Base-by-base conservation (phyloP, 2,329 filamentous ascomycete species). In the Epichloe elymi region DNA sequence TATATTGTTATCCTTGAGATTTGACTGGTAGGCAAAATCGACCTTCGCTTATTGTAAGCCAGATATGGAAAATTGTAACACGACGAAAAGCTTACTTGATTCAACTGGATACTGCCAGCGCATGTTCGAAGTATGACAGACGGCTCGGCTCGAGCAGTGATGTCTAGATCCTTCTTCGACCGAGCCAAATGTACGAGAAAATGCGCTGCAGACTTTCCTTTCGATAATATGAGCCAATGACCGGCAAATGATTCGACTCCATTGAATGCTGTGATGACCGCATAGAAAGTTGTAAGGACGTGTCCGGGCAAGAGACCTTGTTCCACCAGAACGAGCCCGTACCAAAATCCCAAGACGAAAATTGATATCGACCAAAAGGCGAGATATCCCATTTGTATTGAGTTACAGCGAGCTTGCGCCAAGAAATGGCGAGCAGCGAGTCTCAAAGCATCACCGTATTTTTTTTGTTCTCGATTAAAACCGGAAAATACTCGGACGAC, bases 281-380 rank as follows among this genome's bases (percentile, higher is more conserved):
- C 80, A 71, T 93, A 95, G 57, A 97, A 96, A 0, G 88, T 86
- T 0, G 87, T 93, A 43, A 96, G 66, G 3, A 95, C 79, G 51
- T 83, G 72, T 0, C 83, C 86, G 0, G 87, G 70, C 11, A 71
- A 73, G 12, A 79, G 68, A 1, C 80, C 80, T 1, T 75, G 67
- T 10, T 74, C 71, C 10, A 93, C 81, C 2, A 95, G 74, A 1
- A 78, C 70, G 30, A 84, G 78, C 0, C 89, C 90, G 58, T 90
- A 95, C 80, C 87, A 95, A 61, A 97, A 96, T 0, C 89, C 90
- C 52, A 89, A 78, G 0, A 94, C 83, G 57, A 97, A 96, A 63
- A 96, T 82, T 2, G 74, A 74, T 3, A 88, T 76, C 33, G 85
- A 82, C 70, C 89, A 82, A 57, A 94, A 79, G 45, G 84, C 82